Evolutionary conservation across 768 basidiomycete genomes (phyloP).

Genomic region (Leccinum boreale): DNA sequence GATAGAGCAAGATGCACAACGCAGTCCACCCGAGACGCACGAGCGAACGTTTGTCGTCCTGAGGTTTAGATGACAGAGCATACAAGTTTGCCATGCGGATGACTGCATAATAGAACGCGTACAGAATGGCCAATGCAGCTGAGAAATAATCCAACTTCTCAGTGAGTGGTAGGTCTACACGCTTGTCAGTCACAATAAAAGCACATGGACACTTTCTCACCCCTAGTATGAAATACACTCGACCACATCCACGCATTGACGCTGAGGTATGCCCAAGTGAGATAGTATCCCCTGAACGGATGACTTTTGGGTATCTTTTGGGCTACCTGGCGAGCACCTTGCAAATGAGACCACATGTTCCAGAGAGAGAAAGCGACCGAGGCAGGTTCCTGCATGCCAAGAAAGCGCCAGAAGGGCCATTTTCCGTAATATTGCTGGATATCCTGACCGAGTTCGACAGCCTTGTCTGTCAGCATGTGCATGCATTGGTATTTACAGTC

Average conservation of each 20-base stretch:
- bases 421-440: conserved; percentile 90
- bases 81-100: conserved; percentile 79
- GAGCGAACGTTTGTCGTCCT: conserved; percentile 13
- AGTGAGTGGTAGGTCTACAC: conserved; percentile 72
- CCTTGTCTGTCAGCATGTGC: conserved; percentile 67
- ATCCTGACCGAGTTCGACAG: conserved; percentile 36
- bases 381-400: conserved; percentile 93
- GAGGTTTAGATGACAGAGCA: conserved; percentile 33
- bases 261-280: conserved; percentile 63
- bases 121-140: conserved; percentile 81
- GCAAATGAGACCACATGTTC: conserved; percentile 74
- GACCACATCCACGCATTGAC: conserved; percentile 95
- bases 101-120: conserved; percentile 73
- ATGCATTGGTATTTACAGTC: conserved; percentile 91
- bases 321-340: conserved; percentile 51
- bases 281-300: conserved; percentile 69
- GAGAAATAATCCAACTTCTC: conserved; percentile 96
- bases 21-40: conserved; percentile 42
- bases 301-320: conserved; percentile 49
- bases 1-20: conserved; percentile 52
- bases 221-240: conserved; percentile 87
- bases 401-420: conserved; percentile 91
- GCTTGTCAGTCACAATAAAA: conserved; percentile 5
- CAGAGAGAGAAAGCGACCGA: conserved; percentile 86
- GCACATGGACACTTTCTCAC: conserved; percentile 39